These are phyloP conservation scores for Ogataea nakhonphanomensis DNA, from an alignment of 805 yeast species.

Conservation along the genomic window DNA sequence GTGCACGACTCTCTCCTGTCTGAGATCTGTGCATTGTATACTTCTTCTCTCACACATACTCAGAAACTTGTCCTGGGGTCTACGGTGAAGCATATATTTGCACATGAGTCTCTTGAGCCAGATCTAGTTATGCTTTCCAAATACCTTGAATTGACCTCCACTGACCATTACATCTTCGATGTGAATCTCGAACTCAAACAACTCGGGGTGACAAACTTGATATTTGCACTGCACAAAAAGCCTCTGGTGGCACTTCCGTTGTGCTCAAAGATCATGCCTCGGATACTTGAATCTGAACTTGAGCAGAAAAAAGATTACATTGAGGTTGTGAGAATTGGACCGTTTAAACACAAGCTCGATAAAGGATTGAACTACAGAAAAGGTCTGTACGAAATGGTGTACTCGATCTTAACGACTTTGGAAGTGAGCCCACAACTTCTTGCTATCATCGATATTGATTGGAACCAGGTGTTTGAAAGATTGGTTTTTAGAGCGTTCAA, in stretches of 20 bases:
- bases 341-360: constrained; percentile 79
- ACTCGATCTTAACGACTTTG: constrained; percentile 43
- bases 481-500: constrained; percentile 48
- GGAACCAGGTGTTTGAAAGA: constrained; percentile 32
- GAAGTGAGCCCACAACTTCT: constrained; percentile 26
- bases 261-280: constrained; percentile 46
- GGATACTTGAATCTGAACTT: constrained; percentile 50
- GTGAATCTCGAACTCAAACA: constrained; percentile 53
- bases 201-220: constrained; percentile 54
- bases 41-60: constrained; percentile 10
- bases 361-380: constrained; percentile 73
- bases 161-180: constrained; percentile 29
- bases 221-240: constrained; percentile 56
- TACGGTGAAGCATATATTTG: constrained; percentile 29
- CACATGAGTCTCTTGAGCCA: constrained; percentile 11
- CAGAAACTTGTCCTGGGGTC: constrained; percentile 27
- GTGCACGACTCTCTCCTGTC: constrained; percentile 25
- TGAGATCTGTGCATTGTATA: constrained; percentile 13
- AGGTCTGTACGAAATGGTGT: constrained; percentile 65
- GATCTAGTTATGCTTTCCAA: constrained; percentile 15
- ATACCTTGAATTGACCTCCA: constrained; percentile 25
- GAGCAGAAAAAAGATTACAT: constrained; percentile 53
- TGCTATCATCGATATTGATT: constrained; percentile 22
- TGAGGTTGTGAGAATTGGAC: constrained; percentile 75
- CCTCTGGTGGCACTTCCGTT: constrained; percentile 45